Base-by-base conservation (phyloP, 192 early-diverging fungal species). In the Entomortierella lignicola region DNA sequence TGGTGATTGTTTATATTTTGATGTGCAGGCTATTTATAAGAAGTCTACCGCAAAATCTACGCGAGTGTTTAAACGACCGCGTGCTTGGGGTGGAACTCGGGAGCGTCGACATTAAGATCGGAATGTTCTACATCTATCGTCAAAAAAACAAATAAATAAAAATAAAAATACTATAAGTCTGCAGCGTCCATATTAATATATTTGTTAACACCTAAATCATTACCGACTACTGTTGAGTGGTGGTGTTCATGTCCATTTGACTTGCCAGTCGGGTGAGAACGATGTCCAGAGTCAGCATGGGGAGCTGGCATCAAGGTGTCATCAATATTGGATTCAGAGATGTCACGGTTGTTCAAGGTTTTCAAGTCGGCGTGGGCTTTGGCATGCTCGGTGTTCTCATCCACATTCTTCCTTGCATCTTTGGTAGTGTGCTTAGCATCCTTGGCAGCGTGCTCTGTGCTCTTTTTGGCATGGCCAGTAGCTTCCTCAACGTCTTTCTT, bases 71-170 rank as follows among this genome's bases (percentile, higher is more conserved):
- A 69, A 30, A 54, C 66, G 29, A 64, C 66, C 0, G 47, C 8
- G 29, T 61, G 51, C 56, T 79, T 64, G 39, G 75, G 75, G 34
- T 66, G 75, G 63, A 79, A 79, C 52, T 70, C 75, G 20, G 75
- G 75, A 11, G 75, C 75, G 11, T 79, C 75, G 48, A 66, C 60
- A n/a, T 63, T 64, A 32, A 79, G 63, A 32, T 79, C 75, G 11
- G 75, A 79, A 34, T 79, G 75, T 6, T 70, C 68, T 6, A 66
- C 62, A 56, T 79, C 75, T 79, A 52, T 23, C n/a, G n/a, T n/a
- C n/a, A n/a, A n/a, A n/a, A n/a, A n/a, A n/a, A n/a, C n/a, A n/a
- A n/a, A n/a, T n/a, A n/a, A n/a, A n/a, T n/a, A n/a, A n/a, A n/a
- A n/a, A n/a, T n/a, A n/a, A n/a, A n/a, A n/a, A n/a, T n/a, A n/a